phyloP scores from a whole-genome alignment of 75 land plant species.

The Sequoiadendron giganteum region DNA sequence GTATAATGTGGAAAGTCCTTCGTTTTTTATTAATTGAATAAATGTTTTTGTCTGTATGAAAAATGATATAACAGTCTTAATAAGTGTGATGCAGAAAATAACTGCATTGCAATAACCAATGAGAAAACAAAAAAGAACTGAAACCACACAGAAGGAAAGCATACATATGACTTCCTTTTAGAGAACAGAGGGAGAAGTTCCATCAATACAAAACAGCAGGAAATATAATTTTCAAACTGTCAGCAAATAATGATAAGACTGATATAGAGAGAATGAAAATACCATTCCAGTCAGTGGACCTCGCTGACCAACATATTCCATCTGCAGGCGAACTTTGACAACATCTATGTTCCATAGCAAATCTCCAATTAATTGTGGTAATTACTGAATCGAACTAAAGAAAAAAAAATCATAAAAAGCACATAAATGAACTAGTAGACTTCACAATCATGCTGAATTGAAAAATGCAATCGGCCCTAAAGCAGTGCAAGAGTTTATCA shows the following conservation, averaged over 20 bases:
- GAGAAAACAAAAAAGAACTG: not conserved
- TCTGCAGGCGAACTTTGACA: conserved; percentile 82
- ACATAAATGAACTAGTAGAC: not conserved
- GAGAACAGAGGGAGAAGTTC: not conserved
- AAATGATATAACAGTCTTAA: not conserved
- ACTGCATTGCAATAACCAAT: not conserved
- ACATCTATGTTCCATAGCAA: conserved; percentile 57
- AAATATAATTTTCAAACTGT: not conserved
- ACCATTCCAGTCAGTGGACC: conserved; percentile 72
- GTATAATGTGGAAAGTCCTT: conserved; percentile 65
- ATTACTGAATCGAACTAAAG: not conserved
- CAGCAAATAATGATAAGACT: not conserved
- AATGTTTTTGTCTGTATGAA: conserved; percentile 44
- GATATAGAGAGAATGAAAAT: conserved; percentile 5
- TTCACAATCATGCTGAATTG: not conserved
- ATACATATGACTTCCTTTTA: not conserved
- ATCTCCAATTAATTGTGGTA: not conserved
- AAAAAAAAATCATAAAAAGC: not conserved
- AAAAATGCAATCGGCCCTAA: not conserved
- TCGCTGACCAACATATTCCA: conserved; percentile 75
- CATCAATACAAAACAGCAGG: not conserved
- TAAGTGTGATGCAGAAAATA: not conserved
- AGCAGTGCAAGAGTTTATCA: not conserved
- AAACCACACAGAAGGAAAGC: not conserved
- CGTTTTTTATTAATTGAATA: conserved; percentile 36